Conservation (phyloP, 495 filamentous ascomycete species). For the Hyaloscypha hepaticicola region DNA sequence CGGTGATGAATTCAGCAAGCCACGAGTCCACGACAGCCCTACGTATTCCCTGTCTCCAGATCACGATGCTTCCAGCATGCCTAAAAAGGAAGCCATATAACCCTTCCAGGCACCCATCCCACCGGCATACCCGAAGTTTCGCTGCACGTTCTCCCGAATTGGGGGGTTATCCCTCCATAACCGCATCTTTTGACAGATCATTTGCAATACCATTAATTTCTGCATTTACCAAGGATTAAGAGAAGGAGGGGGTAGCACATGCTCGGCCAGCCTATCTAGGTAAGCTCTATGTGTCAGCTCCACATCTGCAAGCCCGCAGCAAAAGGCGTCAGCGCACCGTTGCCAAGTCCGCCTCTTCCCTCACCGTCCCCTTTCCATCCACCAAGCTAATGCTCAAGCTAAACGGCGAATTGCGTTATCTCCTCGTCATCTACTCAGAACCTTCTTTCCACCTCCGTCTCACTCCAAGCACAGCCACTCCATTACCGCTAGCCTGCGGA, state of each 20-base stretch:
- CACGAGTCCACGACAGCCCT: neutral
- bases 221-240: neutral
- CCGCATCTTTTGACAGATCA: neutral
- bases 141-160: neutral
- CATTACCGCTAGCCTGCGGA: neutral
- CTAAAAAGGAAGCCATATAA: neutral
- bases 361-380: too few relatives aligned
- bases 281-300: neutral
- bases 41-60: neutral
- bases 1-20: neutral
- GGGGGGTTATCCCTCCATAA: neutral
- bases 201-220: neutral
- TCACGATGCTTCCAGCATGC: neutral
- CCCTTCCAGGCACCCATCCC: neutral
- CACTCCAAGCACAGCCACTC: too few relatives aligned
- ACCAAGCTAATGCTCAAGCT: neutral
- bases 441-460: neutral
- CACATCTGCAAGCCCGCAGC: neutral
- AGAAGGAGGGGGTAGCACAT: neutral
- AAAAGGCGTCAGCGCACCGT: neutral
- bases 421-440: neutral
- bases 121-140: neutral
- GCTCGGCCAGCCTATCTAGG: neutral
- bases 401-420: neutral
- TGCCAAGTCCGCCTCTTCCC: neutral